Evolutionary conservation across 225 moss, liverwort and hornwort genomes (phyloP).

Genomic region (Polytrichum formosum): DNA sequence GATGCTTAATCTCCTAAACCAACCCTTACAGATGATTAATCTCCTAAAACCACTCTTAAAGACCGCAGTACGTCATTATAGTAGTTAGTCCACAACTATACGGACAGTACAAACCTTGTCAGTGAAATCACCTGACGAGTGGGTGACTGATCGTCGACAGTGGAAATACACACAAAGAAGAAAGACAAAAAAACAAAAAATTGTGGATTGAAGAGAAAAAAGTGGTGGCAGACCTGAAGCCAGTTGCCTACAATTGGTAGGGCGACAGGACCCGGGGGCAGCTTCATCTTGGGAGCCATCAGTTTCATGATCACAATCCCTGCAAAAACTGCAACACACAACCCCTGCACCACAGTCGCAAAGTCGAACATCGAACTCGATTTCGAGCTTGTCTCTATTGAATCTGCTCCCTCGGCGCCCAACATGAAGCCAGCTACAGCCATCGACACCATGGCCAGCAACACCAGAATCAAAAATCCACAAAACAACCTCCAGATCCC

Average conservation of each 20-base stretch:
- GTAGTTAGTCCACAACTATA: no score
- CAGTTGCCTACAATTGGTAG: conserved; percentile 63
- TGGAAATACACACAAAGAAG: no score
- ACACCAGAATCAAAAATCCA: neutral
- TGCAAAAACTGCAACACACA: conserved; percentile 41
- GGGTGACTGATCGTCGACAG: no score
- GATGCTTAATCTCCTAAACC: no score
- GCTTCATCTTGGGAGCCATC: conserved; percentile 43
- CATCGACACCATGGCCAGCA: conserved; percentile 16
- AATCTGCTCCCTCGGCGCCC: neutral
- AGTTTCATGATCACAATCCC: conserved; percentile 40
- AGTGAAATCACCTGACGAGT: no score
- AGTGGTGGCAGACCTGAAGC: conserved; percentile 40
- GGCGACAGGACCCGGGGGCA: conserved; percentile 56
- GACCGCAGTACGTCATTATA: no score
- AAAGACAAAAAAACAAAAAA: no score
- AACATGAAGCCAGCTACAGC: conserved; percentile 18
- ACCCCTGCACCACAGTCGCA: conserved; percentile 29
- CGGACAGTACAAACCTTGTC: no score
- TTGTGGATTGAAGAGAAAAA: no score
- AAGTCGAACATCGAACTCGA: conserved; percentile 28
- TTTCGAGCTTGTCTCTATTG: neutral
- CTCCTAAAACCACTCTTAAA: no score
- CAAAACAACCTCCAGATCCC: neutral
- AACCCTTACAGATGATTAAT: no score